Base-by-base conservation (phyloP, 2,329 filamentous ascomycete genomes). In the Neoscytalidium dimidiatum region DNA sequence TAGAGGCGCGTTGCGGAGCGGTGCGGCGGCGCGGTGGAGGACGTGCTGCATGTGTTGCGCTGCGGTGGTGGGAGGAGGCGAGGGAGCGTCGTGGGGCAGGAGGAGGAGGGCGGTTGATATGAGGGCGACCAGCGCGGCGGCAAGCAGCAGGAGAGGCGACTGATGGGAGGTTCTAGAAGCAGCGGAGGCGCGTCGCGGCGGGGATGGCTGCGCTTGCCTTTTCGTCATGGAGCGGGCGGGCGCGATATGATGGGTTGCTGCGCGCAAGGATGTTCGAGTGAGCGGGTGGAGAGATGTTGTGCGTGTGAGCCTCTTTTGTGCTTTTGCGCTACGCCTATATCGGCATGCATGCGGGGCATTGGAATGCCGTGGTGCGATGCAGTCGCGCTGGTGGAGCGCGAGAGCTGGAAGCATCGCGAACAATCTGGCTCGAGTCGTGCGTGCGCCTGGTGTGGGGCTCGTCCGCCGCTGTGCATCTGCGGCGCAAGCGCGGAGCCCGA, bases 101-200 rank as follows among this genome's bases (percentile, higher is more conserved):
- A 14, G n/a, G 5, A n/a, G 14, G 9, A 14, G 21, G 5, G 41
- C 26, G 56, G 9, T 46, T 33, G 49, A 35, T 19, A 52, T 6
- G 49, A 35, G 17, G 26, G 8, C 28, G 14, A 21, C 17, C 7
- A 26, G 14, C 28, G 13, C 3, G 49, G n/a, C 14, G 49, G 13
- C 6, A 1, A 52, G 49, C 2, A 35, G n/a, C 26, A 21, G n/a
- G 29, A 26, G 3, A 2, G 28, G 29, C 28, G 17, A 11, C n/a
- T n/a, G n/a, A 41, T 46, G 56, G 56, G 41, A 46, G 56, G 56
- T 60, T 60, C 56, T 60, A 60, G 56, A 60, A 60, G 33, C 5
- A 26, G 52, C 19, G 13, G n/a, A 11, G n/a, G 29, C 9, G n/a
- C 35, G 23, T 13, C 38, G 31, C 14, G 35, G 26, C 33, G 41